Conservation (phyloP, 2,329 filamentous ascomycete species). For the Claviceps sp. region DNA sequence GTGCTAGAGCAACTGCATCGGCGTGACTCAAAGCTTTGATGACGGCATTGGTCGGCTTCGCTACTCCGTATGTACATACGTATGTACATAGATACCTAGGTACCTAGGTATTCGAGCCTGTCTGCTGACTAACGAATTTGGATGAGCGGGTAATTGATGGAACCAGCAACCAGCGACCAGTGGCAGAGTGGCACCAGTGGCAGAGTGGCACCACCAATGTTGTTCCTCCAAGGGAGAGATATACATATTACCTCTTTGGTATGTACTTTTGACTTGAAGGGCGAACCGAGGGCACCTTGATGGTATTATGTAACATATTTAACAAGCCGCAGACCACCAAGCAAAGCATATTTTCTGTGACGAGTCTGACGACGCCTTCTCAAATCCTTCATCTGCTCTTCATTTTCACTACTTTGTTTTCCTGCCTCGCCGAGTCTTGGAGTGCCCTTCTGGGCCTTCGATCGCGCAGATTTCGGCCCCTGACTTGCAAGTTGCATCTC, state of each 20-base stretch:
- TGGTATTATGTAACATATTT: not conserved
- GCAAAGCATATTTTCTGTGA: not conserved
- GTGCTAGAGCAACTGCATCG: slow-evolving; percentile 6
- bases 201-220: too few relatives aligned
- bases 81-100: too few relatives aligned
- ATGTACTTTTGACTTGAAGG: not conserved
- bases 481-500: not conserved
- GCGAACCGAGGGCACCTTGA: not conserved
- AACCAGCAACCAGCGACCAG: too few relatives aligned
- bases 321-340: not conserved
- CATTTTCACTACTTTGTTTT: not conserved
- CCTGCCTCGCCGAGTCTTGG: not conserved
- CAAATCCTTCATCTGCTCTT: not conserved
- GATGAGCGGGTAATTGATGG: too few relatives aligned
- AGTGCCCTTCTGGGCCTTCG: not conserved
- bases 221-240: not conserved
- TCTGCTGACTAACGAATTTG: too few relatives aligned
- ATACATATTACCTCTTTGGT: not conserved
- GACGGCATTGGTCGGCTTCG: not conserved
- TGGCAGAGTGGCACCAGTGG: too few relatives aligned
- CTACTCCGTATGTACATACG: too few relatives aligned
- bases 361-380: not conserved
- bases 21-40: not conserved
- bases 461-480: not conserved
- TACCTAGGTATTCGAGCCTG: too few relatives aligned